phyloP scores from a whole-genome alignment of 2,329 filamentous ascomycete species.

The Cladobotryum mycophilum region DNA sequence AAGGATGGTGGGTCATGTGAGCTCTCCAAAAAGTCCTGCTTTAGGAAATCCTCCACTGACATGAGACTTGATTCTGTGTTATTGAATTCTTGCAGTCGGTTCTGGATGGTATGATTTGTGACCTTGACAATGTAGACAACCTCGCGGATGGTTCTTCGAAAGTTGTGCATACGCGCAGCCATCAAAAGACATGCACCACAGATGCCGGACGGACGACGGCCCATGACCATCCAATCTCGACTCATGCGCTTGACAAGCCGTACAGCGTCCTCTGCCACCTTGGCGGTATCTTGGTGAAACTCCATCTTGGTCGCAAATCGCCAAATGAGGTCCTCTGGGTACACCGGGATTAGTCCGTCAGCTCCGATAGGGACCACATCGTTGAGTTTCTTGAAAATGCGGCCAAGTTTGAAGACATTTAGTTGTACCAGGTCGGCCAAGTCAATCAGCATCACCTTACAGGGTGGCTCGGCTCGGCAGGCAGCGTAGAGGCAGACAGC shows the following conservation, averaged over 20 bases:
- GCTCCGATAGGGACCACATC: constrained; percentile 66
- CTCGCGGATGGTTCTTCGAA: constrained; percentile 83
- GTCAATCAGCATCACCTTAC: constrained; percentile 90
- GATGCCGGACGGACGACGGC: constrained; percentile 85
- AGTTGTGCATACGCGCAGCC: constrained; percentile 97
- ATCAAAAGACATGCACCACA: constrained; percentile 92
- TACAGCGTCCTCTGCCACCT: constrained; percentile 82
- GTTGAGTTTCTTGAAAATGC: constrained; percentile 79
- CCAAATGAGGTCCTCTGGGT: constrained; percentile 84
- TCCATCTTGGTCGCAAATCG: constrained; percentile 89
- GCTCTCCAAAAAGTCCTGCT: constrained; percentile 64
- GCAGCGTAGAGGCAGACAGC: constrained; percentile 90
- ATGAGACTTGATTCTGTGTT: constrained; percentile 76
- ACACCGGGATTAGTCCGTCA: constrained; percentile 59
- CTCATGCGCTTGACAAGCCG: constrained; percentile 89
- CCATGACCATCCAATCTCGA: constrained; percentile 94
- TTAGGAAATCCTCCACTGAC: constrained; percentile 80
- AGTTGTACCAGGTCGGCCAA: constrained; percentile 76
- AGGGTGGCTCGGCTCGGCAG: constrained; percentile 70
- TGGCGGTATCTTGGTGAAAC: constrained; percentile 73
- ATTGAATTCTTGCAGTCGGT: constrained; percentile 87
- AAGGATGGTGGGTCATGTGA: constrained; percentile 78
- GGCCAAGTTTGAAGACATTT: constrained; percentile 88
- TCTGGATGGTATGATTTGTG: constrained; percentile 85
- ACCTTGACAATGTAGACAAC: constrained; percentile 99